These are phyloP conservation scores for Suhomyces yuchorum DNA, from an alignment of 1,139 yeast genomes.

Conservation along the genomic window DNA sequence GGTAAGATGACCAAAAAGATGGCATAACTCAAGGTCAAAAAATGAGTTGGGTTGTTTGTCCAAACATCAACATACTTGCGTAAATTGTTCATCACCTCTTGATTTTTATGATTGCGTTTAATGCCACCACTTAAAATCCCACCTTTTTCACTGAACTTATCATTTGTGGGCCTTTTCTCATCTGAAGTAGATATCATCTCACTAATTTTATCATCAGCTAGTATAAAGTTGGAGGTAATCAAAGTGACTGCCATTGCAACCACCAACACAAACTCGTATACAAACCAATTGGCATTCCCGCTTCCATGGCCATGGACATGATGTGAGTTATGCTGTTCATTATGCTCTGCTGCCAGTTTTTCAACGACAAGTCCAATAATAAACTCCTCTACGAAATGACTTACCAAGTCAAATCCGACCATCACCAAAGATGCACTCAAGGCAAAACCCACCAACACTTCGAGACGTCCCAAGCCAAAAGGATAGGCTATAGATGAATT, in stretches of 20 bases:
- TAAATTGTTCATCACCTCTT: background rate
- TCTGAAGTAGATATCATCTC: slow-evolving; percentile 32
- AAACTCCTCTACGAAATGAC: slow-evolving; percentile 80
- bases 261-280: slow-evolving; percentile 33
- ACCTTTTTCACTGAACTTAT: background rate
- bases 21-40: slow-evolving; percentile 62
- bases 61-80: slow-evolving; percentile 16
- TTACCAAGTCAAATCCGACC: slow-evolving; percentile 86
- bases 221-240: slow-evolving; percentile 39
- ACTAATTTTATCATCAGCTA: slow-evolving; percentile 37
- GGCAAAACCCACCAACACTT: slow-evolving; percentile 86
- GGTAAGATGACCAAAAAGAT: slow-evolving; percentile 37
- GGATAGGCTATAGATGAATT: slow-evolving; percentile 83
- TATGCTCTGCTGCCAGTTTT: slow-evolving; percentile 33
- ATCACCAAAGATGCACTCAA: slow-evolving; percentile 80
- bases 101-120: background rate
- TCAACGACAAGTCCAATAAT: slow-evolving; percentile 52
- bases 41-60: slow-evolving; percentile 61
- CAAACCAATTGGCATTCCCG: slow-evolving; percentile 36
- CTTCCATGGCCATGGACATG: slow-evolving; percentile 50
- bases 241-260: slow-evolving; percentile 36
- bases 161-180: slow-evolving; percentile 6
- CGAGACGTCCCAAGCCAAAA: slow-evolving; percentile 86
- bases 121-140: slow-evolving; percentile 5
- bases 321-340: slow-evolving; percentile 43